Base-by-base conservation (phyloP, 176 grass and related monocot genomes). In the Juncus inflexus region DNA sequence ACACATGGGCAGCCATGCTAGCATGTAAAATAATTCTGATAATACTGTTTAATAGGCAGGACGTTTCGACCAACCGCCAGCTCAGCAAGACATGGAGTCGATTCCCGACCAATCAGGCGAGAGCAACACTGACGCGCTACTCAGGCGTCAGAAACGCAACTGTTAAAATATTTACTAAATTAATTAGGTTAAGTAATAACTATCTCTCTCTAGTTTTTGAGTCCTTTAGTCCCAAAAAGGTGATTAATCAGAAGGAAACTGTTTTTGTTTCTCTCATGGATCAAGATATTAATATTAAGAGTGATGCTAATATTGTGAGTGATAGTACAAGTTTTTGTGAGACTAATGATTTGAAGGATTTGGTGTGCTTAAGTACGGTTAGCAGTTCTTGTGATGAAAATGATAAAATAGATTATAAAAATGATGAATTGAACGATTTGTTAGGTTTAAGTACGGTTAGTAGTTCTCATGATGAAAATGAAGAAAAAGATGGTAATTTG, bases 71-170 rank as follows among this genome's bases (percentile, higher is more conserved):
- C 74, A 61, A 51, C 55, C 5, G 12, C 16, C 65, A 28, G 55
- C 55, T 67, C 64, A 68, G 42, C 64, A 59, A 66, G 74, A 77
- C 64, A 68, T 35, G 3, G 74, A 77, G 67, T 37, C 74, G 15
- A 10, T 61, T 59, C 74, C 74, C 7, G 67, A 77, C 63, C 74
- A 77, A 61, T 68, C 74, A 50, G 74, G 63, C 39, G 64, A 60
- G 7, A 77, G 5, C 57, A 77, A 67, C 63, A 67, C 74, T 41
- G 74, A 77, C 66, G 19, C 42, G 35, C 62, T 77, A 42, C 74
- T 77, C 50, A 65, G 74, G 28, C 64, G 42, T 60, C 3, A 77
- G 45, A 77, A 77, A 50, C 74, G 74, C 62, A 69, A 28, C 67
- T 67, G 74, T 63, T 77, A 68, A 77, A 3, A 60, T 54, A 8